Conservation (phyloP, 1,284 basidiomycete species). For the Ceratobasidium sp. region DNA sequence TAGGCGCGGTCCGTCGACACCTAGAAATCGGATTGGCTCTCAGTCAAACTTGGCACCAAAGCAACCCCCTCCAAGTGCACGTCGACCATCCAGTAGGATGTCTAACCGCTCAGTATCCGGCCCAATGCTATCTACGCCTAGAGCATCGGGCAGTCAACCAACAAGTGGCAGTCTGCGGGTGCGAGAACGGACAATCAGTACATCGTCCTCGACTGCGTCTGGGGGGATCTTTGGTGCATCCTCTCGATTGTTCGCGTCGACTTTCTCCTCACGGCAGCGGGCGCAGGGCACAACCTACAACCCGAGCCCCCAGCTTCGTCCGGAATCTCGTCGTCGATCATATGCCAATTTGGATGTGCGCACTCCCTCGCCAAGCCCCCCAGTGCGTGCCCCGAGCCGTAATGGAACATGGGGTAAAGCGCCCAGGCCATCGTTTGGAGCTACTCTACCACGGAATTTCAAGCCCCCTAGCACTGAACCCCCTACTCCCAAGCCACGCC, state of each 20-base stretch:
- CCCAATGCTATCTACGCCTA: slow-evolving; percentile 46
- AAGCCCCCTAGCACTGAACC: slow-evolving; percentile 4
- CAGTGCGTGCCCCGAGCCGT: slow-evolving; percentile 56
- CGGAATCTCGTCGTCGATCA: slow-evolving; percentile 37
- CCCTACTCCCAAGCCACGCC: slow-evolving; percentile 54
- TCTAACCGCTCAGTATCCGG: slow-evolving; percentile 49
- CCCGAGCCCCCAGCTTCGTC: slow-evolving; percentile 43
- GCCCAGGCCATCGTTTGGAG: slow-evolving; percentile 27
- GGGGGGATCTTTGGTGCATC: slow-evolving; percentile 15
- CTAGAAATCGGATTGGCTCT: slow-evolving; percentile 18
- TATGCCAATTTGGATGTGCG: slow-evolving; percentile 49
- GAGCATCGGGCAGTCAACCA: neutral
- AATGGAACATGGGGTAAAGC: slow-evolving; percentile 36
- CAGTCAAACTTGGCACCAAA: slow-evolving; percentile 7
- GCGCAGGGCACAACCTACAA: slow-evolving; percentile 69
- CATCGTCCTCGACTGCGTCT: slow-evolving; percentile 49
- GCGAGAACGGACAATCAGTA: slow-evolving; percentile 44
- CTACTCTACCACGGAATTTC: slow-evolving; percentile 37
- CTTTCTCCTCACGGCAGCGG: slow-evolving; percentile 82
- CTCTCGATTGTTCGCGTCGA: slow-evolving; percentile 66
- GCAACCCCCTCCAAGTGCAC: slow-evolving; percentile 8
- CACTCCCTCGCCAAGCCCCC: slow-evolving; percentile 53
- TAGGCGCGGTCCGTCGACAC: slow-evolving; percentile 35
- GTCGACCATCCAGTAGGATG: slow-evolving; percentile 48
- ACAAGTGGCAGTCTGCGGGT: slow-evolving; percentile 14